phyloP scores from a whole-genome alignment of 1,139 yeast species.

The Zygosaccharomyces sapae region DNA sequence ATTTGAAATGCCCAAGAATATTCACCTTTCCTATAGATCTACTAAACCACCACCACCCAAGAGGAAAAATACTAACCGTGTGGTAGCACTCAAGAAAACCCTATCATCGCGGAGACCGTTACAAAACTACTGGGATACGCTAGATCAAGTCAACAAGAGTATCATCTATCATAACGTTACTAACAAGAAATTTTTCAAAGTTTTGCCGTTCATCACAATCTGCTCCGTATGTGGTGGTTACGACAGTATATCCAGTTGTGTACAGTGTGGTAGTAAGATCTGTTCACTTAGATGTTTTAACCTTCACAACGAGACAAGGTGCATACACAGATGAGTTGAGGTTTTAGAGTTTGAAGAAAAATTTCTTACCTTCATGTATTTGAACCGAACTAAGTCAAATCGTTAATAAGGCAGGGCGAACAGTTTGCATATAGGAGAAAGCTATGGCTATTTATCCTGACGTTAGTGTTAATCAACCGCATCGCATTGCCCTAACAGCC shows the following conservation, averaged over 20 bases:
- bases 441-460: conserved; percentile 4
- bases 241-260: conserved; percentile 35
- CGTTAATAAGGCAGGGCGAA: too few species aligned
- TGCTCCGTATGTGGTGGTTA: conserved; percentile 37
- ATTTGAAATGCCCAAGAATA: conserved; percentile 32
- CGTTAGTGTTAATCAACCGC: conserved; percentile 34
- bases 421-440: too few species aligned
- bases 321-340: conserved; percentile 20
- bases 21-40: conserved; percentile 32
- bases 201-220: conserved; percentile 33
- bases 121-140: conserved; percentile 33
- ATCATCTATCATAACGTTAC: conserved; percentile 33
- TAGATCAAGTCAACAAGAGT: conserved; percentile 32
- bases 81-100: conserved; percentile 32
- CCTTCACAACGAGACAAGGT: conserved; percentile 36
- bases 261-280: conserved; percentile 33
- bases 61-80: conserved; percentile 33
- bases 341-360: background rate
- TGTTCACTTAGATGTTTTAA: conserved; percentile 34
- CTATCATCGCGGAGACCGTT: conserved; percentile 31
- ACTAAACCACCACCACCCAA: conserved; percentile 34
- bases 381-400: too few species aligned
- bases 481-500: conserved; percentile 41
- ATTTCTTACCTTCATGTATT: background rate
- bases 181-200: conserved; percentile 35